Base-by-base conservation (phyloP, 352 stramenopile genomes). In the Pythium inflatum region DNA sequence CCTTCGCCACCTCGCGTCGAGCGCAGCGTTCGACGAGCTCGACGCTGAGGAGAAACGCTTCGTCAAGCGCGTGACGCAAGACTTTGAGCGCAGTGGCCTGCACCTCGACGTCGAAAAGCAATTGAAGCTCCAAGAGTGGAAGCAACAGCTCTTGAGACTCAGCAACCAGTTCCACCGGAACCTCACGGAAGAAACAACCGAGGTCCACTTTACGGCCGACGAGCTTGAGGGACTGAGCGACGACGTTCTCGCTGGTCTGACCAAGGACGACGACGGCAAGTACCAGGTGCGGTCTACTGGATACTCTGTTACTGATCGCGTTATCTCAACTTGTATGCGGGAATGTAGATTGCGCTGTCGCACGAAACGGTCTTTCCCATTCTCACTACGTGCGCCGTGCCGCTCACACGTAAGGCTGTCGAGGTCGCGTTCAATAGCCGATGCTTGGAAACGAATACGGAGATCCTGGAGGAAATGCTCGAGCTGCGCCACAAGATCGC, bases 331-430 rank as follows among this genome's bases (percentile, higher is more conserved):
- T n/a, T n/a, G n/a, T n/a, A n/a, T n/a, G n/a, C n/a, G n/a, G n/a
- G n/a, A n/a, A n/a, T 30, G 0, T 62, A 90, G 81, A 78, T 92
- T 62, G 88, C 80, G 9, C 80, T 97, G 28, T 96, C 92, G 46
- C 97, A 97, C 79, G 88, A 90, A 48, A 95, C 91, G 1, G 89
- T 97, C 36, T 96, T 96, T 67, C 88, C 90, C 16, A 95, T 97
- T 61, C 81, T 95, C 40, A 90, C 91, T 65, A 94, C 81, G 33
- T 97, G 91, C 76, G 87, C 82, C 4, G 87, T 97, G 5, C 79
- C 87, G 55, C 82, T 84, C 25, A 97, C 91, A 43, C 89, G 91
- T 31, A 90, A 92, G 64, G 74, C 80, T 31, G 89, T 97, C 1
- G 78, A 88, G 34, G 83, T 88, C 12, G 88, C 87, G 22, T 90